These are phyloP conservation scores for Yamadazyma akitaensis DNA, from an alignment of 805 yeast species.

Conservation along the genomic window DNA sequence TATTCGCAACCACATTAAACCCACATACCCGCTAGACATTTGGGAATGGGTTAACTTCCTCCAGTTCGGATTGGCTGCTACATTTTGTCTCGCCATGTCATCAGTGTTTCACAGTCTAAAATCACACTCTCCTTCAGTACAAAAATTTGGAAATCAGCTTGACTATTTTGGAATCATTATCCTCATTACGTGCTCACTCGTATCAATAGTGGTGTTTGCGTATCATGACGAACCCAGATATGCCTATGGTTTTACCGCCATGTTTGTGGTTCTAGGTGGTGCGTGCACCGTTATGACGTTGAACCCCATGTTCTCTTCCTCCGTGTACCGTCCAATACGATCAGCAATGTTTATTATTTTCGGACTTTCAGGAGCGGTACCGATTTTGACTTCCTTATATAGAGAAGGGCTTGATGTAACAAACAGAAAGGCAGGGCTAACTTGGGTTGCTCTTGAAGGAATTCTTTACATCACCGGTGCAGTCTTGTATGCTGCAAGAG, in stretches of 20 bases:
- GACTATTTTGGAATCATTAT: conserved; percentile 76
- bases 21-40: background rate
- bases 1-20: conserved; percentile 12
- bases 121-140: conserved; percentile 57
- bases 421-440: conserved; percentile 48
- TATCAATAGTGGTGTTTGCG: conserved; percentile 38
- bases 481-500: conserved; percentile 65
- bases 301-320: conserved; percentile 61
- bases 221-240: conserved; percentile 42
- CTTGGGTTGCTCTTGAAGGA: conserved; percentile 69
- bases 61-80: conserved; percentile 56
- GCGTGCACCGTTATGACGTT: conserved; percentile 64
- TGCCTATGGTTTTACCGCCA: conserved; percentile 35
- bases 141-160: conserved; percentile 60
- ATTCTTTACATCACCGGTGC: conserved; percentile 78
- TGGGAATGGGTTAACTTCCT: conserved; percentile 51
- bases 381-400: conserved; percentile 53
- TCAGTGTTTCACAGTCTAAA: conserved; percentile 66
- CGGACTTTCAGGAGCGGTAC: conserved; percentile 75
- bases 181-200: conserved; percentile 61
- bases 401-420: conserved; percentile 51
- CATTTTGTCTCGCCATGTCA: conserved; percentile 58
- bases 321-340: conserved; percentile 71
- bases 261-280: conserved; percentile 55
- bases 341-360: conserved; percentile 76